Percentiles rank a stretch among this genome's conserved stretches.
Conservation (phyloP, 1,139 yeast species). For the Casaregolazyma suthepensis region DNA sequence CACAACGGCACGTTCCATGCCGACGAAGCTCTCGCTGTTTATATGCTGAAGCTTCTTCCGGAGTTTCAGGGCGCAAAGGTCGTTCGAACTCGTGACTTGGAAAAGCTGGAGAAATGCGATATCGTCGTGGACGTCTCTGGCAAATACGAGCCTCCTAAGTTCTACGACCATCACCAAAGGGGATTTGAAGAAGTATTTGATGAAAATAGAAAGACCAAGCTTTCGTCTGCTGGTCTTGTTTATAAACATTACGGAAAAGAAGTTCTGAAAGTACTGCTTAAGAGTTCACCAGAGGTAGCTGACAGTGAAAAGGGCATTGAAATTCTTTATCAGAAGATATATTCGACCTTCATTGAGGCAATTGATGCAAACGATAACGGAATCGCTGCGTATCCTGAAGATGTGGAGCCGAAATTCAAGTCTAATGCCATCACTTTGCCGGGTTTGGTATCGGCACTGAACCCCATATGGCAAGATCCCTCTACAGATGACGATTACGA, state of each 20-base stretch:
- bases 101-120: constrained; percentile 79
- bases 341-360: constrained; percentile 81
- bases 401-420: constrained; percentile 29
- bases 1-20: constrained; percentile 97
- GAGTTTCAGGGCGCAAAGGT: constrained; percentile 59
- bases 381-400: constrained; percentile 58
- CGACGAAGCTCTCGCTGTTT: constrained; percentile 95
- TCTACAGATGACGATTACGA: constrained; percentile 64
- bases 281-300: constrained; percentile 27
- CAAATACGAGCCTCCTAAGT: constrained; percentile 80
- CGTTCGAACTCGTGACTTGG: constrained; percentile 77
- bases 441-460: constrained; percentile 67
- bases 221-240: constrained; percentile 89
- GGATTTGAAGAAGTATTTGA: constrained; percentile 60
- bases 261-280: constrained; percentile 47
- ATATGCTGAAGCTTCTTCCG: constrained; percentile 70
- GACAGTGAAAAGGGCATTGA: constrained; percentile 42
- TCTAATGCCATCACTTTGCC: constrained; percentile 63
- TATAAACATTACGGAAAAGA: constrained; percentile 91
- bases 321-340: constrained; percentile 63
- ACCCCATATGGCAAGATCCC: constrained; percentile 74
- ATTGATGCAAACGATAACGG: constrained; percentile 98
- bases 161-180: constrained; percentile 94
- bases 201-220: constrained; percentile 58
- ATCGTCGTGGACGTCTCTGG: constrained; percentile 95